Base-by-base conservation (phyloP, 2,329 filamentous ascomycete genomes). In the Hymenoscyphus albidus region DNA sequence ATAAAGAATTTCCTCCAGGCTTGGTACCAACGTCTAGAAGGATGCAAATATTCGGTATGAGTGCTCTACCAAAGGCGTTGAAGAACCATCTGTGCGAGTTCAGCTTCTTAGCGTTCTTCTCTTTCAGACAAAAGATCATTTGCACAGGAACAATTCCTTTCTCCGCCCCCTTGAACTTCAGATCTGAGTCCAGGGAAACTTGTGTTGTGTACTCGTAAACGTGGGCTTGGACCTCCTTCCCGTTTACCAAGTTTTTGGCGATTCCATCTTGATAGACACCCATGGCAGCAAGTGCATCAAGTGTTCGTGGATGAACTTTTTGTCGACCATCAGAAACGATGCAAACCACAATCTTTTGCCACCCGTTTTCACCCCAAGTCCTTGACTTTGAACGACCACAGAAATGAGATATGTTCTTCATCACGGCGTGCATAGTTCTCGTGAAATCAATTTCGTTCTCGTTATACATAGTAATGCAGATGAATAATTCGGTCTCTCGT, bases 21-120 rank as follows among this genome's bases (percentile, higher is more conserved):
- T 92, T 92, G 0, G 95, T 99, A 63, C 96, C 96, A 12, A 99
- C 96, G 76, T 99, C 95, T 14, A 99, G 88, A 67, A 99, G 80
- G 76, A 99, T 97, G 77, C 95, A 99, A 40, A 99, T 91, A 70
- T 99, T 99, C 0, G 95, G 95, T 70, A 94, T 96, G 31, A 99
- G 82, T 0, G 94, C 90, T 68, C 89, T 88, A 38, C 95, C 96
- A 75, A 99, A 97, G 0, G 95, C 95, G 75, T 99, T 99, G 82
- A 99, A 99, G 80, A 97, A 98, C 95, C 95, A 99, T 64, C 95
- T 88, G 78, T 99, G 95, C 0, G 93, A 97, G 81, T 99, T 99
- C 71, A 99, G 85, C 80, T 99, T 99, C 79, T 97, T 96, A 75
- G 90, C 86, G 76, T 99, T 99, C 80, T 95, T 93, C 77, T 99